Evolutionary conservation across 768 basidiomycete species (phyloP).

Genomic region (Pholiota molesta): DNA sequence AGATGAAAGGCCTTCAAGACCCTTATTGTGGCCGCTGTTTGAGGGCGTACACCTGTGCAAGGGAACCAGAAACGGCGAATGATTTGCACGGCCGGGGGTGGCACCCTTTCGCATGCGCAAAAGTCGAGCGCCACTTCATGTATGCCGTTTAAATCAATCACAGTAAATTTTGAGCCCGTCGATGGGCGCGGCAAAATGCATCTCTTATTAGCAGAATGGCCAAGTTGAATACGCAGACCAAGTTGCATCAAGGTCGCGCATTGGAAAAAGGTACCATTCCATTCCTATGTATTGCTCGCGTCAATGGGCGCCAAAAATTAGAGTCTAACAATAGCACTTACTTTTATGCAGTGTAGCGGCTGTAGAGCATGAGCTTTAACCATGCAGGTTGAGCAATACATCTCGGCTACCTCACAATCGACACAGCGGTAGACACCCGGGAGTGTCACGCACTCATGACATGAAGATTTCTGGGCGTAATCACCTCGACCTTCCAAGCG

Average conservation of each 20-base stretch:
- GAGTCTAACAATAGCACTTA: conserved; percentile 7
- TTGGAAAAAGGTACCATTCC: conserved; percentile 24
- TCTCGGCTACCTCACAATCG: conserved; percentile 14
- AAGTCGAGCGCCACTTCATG: conserved; percentile 34
- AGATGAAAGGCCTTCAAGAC: not conserved
- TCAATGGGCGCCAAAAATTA: too few relatives aligned
- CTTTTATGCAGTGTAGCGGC: conserved; percentile 25
- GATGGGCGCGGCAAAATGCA: conserved; percentile 17
- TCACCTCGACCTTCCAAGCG: conserved; percentile 13
- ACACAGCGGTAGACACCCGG: conserved; percentile 16
- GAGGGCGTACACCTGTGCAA: not conserved
- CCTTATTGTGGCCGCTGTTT: not conserved
- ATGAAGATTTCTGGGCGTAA: not conserved
- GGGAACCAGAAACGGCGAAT: not conserved
- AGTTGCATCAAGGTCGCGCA: conserved; percentile 21
- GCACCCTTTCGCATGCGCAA: conserved; percentile 29
- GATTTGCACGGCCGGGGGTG: not conserved
- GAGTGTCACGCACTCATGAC: not conserved
- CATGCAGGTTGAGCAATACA: conserved; percentile 15
- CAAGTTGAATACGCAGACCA: conserved; percentile 32
- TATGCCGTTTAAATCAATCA: conserved; percentile 33
- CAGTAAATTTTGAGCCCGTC: conserved; percentile 26
- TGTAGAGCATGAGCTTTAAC: conserved; percentile 9
- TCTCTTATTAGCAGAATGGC: conserved; percentile 19
- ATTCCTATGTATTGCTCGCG: conserved; percentile 14